Evolutionary conservation across 2,329 filamentous ascomycete genomes (phyloP), one percentile per base, ranked within the genome.

Genomic region (Nemania serpens): DNA sequence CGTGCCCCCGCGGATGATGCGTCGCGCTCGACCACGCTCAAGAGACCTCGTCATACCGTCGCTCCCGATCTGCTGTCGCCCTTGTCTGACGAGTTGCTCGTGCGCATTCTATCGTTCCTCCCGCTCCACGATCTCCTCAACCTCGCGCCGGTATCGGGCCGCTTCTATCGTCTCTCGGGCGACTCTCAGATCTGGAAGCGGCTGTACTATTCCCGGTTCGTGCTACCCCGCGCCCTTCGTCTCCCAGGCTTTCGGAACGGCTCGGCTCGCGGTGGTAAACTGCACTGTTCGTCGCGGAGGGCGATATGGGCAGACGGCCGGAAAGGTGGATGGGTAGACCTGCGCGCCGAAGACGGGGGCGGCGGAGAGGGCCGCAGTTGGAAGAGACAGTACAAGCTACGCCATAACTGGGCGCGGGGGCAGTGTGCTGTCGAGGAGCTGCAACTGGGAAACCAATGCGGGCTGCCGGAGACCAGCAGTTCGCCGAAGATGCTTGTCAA

Each of bases 161-260:
- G 90, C 61, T 90, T 96, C 71, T 82, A 87, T 68, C 81, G 81
- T 41, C 82, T 98, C 17, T 84, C 91, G 7, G 82, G 84, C 56
- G 95, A 98, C 75, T 89, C 90, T 0, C 92, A 97, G 73, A 79
- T 98, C 58, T 99, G 95, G 95, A 95, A 94, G 74, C 84, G 84
- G 13, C 85, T 92, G 51, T 99, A 97, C 77, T 97, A 96, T 76
- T 83, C 87, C 25, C 88, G 90, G 64, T 98, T 96, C 75, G 91
- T 97, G 33, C 84, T 91, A 37, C 93, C 92, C 41, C 86, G 93
- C 70, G 90, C 90, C 37, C 83, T 90, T 67, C 86, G 90, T 59
- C 87, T 94, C 58, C 90, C 91, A 0, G 89, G 89, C 20, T 84
- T 89, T 57, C 76, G 79, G 34, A 69, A 77, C 25, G 75, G 77